phyloP scores from a whole-genome alignment of 164 flowering plant species.

The Stephania japonica region DNA sequence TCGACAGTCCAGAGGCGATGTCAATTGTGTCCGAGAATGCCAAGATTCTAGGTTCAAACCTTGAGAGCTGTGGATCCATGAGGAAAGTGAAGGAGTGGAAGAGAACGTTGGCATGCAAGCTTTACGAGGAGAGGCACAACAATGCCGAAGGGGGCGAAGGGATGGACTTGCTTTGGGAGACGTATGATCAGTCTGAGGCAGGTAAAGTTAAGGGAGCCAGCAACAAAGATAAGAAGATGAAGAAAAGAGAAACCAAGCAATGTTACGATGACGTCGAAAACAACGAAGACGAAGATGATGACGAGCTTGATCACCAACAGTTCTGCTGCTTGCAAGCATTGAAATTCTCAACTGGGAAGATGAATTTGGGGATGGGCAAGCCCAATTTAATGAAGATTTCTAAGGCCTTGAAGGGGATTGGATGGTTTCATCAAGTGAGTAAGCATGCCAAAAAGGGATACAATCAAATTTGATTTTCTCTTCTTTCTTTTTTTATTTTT shows the following conservation, averaged over 20 bases:
- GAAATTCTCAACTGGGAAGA: slow-evolving; percentile 75
- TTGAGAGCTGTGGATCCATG: slow-evolving; percentile 54
- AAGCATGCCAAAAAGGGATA: slow-evolving; percentile 37
- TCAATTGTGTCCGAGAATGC: slow-evolving; percentile 4
- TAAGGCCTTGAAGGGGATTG: slow-evolving; percentile 72
- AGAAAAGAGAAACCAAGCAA: slow-evolving; percentile 14
- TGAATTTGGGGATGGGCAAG: slow-evolving; percentile 72
- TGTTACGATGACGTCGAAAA: slow-evolving; percentile 13
- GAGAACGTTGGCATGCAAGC: slow-evolving; percentile 85
- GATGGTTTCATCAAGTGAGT: slow-evolving; percentile 53
- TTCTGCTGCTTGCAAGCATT: slow-evolving; percentile 82
- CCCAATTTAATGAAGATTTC: slow-evolving; percentile 58
- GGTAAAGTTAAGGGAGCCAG: slow-evolving; percentile 10
- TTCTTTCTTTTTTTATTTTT: neutral
- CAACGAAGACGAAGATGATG: slow-evolving; percentile 31
- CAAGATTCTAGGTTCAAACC: slow-evolving; percentile 10
- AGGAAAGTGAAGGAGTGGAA: slow-evolving; percentile 84
- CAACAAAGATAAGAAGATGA: slow-evolving; percentile 17
- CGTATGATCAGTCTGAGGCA: slow-evolving; percentile 43
- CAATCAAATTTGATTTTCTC: slow-evolving; percentile 10
- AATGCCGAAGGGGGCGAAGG: slow-evolving; percentile 50
- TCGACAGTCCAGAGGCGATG: neutral
- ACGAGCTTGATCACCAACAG: slow-evolving; percentile 31
- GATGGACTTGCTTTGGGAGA: slow-evolving; percentile 92
- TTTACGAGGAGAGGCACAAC: slow-evolving; percentile 78